Base-by-base conservation (phyloP, 257 asterid genomes). In the Solanum raphanifolium region DNA sequence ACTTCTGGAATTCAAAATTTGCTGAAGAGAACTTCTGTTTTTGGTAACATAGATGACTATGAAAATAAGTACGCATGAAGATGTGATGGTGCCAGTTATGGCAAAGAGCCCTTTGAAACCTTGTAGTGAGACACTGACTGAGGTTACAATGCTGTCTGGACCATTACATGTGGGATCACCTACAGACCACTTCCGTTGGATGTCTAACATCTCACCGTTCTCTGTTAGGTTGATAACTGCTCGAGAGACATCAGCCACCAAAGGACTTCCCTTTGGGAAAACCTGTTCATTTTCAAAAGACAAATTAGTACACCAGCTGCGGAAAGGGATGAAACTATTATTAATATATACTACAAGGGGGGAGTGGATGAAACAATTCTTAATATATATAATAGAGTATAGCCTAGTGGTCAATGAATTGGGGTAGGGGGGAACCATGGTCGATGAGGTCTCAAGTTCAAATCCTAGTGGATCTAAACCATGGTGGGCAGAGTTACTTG, bases 61-160 rank as follows among this genome's bases (percentile, higher is more conserved):
- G 35, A 83, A 87, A 87, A 81, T 43, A 25, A 87, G 87, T 31
- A 87, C 55, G 89, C 87, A 81, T 5, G 87, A 81, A 34, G 84
- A 43, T 43, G 92, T 90, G 69, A 90, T 76, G 20, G 87, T 87
- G 46, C 89, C 89, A 11, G 89, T 62, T 83, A 87, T 29, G n/a
- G 43, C 66, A 81, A 87, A 81, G 9, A 79, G 79, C 79, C 79
- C 79, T 72, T 72, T 72, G 79, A 72, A 72, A 32, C 79, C 35
- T 72, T 32, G 27, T 7, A 72, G 43, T 18, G 79, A 72, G 79
- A 72, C 79, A 72, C 79, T 72, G 79, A 72, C 79, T 72, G 79
- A 72, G 27, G 79, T 72, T 18, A 7, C 79, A 18, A 0, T 72
- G 43, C 43, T 72, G 79, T 72, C 79, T 72, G 79, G 79, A 18